Conservation (phyloP, 495 filamentous ascomycete species). For the Barbatosphaeria neglecta region DNA sequence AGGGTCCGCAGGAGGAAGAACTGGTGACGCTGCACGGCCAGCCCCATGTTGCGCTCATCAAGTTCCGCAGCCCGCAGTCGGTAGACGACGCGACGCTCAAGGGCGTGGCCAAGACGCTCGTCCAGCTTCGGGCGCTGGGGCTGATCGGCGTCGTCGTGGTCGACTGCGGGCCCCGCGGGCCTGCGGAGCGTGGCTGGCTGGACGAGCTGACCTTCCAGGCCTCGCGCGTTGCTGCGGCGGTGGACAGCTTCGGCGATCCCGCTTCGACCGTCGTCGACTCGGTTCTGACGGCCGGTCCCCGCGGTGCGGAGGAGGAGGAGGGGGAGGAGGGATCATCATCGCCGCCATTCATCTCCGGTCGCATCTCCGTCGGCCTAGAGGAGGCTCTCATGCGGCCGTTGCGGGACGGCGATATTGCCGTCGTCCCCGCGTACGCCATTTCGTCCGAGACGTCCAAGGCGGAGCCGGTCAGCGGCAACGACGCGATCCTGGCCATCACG, state of each 20-base stretch:
- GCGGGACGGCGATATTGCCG: slow-evolving; percentile 62
- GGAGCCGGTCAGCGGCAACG: slow-evolving; percentile 46
- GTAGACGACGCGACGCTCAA: slow-evolving; percentile 55
- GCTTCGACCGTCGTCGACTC: slow-evolving; percentile 60
- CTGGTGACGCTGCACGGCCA: slow-evolving; percentile 27
- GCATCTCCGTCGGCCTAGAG: slow-evolving; percentile 29
- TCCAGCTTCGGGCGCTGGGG: slow-evolving; percentile 70
- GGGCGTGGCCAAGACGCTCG: slow-evolving; percentile 72
- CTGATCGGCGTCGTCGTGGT: slow-evolving; percentile 72
- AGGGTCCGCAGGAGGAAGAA: slow-evolving; percentile 15
- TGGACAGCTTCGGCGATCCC: slow-evolving; percentile 53
- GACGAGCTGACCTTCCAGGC: slow-evolving; percentile 50
- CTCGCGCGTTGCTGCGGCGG: slow-evolving; percentile 60
- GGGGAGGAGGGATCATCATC: no score
- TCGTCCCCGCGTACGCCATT: slow-evolving; percentile 62
- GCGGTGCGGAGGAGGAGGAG: slow-evolving; percentile 15
- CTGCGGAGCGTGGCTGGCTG: slow-evolving; percentile 17
- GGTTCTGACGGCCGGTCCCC: slow-evolving; percentile 30
- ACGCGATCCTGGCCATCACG: slow-evolving; percentile 59
- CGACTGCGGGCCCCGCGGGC: slow-evolving; percentile 41
- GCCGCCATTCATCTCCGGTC: slow-evolving; percentile 7
- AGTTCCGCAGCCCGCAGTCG: slow-evolving; percentile 59
- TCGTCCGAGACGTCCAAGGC: slow-evolving; percentile 45
- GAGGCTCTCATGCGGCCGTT: slow-evolving; percentile 58
- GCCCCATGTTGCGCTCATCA: slow-evolving; percentile 77